Conservation (phyloP, 1,284 basidiomycete species). For the Schizophyllum commune region DNA sequence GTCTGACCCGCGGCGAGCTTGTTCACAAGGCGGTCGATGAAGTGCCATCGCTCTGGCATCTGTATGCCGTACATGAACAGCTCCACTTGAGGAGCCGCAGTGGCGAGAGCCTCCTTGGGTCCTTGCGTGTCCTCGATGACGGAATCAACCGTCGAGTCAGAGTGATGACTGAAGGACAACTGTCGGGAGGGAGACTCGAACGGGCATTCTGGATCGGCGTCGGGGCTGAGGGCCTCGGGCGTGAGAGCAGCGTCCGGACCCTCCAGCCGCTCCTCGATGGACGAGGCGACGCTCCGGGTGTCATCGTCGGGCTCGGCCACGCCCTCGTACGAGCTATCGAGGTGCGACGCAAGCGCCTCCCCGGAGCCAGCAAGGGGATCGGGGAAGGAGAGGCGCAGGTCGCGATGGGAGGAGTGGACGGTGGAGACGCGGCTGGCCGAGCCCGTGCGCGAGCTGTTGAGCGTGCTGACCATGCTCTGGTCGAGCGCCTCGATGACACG, state of each 20-base stretch:
- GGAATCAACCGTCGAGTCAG: neutral
- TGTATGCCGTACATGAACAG: neutral
- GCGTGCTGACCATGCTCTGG: constrained; percentile 71
- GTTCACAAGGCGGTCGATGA: neutral
- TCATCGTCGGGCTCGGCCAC: constrained; percentile 17
- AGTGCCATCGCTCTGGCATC: neutral
- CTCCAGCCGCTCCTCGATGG: neutral
- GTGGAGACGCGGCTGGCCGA: constrained; percentile 44
- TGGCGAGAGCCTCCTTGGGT: neutral
- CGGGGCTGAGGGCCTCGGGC: neutral
- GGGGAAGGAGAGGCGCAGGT: constrained; percentile 69
- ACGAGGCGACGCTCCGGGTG: constrained; percentile 22
- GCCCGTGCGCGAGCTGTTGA: constrained; percentile 61
- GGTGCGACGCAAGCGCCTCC: constrained; percentile 27
- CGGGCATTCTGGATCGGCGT: neutral
- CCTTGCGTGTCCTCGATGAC: neutral
- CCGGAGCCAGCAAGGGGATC: constrained; percentile 65
- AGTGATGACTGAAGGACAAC: neutral
- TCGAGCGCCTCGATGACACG: constrained; percentile 63
- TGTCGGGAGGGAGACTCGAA: neutral
- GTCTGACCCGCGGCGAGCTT: neutral
- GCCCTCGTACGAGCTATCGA: constrained; percentile 45
- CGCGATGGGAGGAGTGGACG: constrained; percentile 51
- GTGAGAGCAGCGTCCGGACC: neutral
- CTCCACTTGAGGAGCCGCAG: neutral